Evolutionary conservation across 805 yeast species (phyloP), one percentile per base, ranked within the genome.

Genomic region (Saccharomycopsis sp.): DNA sequence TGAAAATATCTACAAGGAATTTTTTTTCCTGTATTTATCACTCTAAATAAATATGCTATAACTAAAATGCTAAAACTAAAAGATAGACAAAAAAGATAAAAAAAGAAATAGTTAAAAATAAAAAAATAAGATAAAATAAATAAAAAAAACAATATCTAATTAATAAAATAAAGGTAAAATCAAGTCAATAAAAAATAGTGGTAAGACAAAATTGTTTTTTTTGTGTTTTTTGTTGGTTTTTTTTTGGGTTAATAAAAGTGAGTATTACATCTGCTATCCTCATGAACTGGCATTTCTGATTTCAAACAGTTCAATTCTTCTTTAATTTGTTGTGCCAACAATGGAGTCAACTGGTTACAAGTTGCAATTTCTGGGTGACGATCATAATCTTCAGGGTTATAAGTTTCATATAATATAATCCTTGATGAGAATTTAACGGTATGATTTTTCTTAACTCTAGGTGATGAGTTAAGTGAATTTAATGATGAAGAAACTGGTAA

Each of bases 331-430:
- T 85, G 88, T 0, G 97, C 96, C 58, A 88, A 64, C 46, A 73
- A 70, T 4, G 97, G 96, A 1, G 96, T 88, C 60, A 88, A 69
- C 58, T 82, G 87, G 62, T 89, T 87, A 64, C 97, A 90, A 2
- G 97, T 88, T 2, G 95, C 95, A 23, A 80, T 70, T 51, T 88
- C 97, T 0, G 97, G 96, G 52, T 81, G 87, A 56, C 98, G 77
- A 61, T 90, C 97, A 61, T 90, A 90, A 53, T 85, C 96, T 16
- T 75, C 79, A 29, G 80, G 79, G 47, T 81, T 74, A 61, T 83
- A 87, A 0, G 96, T 90, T 49, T 87, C 94, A 62, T 80, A 90
- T 35, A 93, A 72, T 5, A 85, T 74, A 45, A 93, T 85, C 54
- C 87, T 71, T 1, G 94, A 80, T 4, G 95, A 83, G 63, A 90